Evolutionary conservation across 345 rosid genomes (phyloP), one percentile per base, ranked within the genome.

Genomic region (Eucalyptus urophylla): DNA sequence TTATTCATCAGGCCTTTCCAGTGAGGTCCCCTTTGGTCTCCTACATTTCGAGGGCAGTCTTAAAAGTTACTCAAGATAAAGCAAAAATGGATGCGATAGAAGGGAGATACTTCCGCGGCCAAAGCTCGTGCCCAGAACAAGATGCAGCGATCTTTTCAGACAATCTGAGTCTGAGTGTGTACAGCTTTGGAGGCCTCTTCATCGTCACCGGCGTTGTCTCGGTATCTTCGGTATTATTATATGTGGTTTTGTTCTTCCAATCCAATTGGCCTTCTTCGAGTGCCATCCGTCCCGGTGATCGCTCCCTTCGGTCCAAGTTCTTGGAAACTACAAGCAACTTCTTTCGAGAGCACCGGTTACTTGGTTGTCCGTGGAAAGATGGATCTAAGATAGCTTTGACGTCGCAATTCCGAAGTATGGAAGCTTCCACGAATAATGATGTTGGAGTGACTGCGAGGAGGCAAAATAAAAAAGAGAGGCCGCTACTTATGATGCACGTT

Each of bases 151-250:
- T 88, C 62, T 88, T 92, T 3, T 89, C 93, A 1, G 89, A 90
- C 31, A 49, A 29, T 49, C 51, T 62, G 54, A 90, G 92, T 86
- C 94, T 94, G 5, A 87, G 91, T 22, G 65, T 93, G 5, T 47
- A 89, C 56, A 92, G 91, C 92, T 93, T 95, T 25, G 90, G 91
- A 80, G 95, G 94, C 8, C 90, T 95, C 7, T 95, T 94, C 88
- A 51, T 95, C 89, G 90, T 95, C 89, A 89, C 92, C 29, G 93
- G 92, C 49, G 8, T 88, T 21, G 92, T 92, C 89, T 87, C 94
- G 12, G 44, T 91, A 33, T 91, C 76, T 86, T 83, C 96, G 8
- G 80, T 16, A 17, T 69, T 33, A 11, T 8, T 69, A 69, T 33
- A 31, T 19, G 80, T 33, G 80, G 80, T 17, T 69, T 33, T 8